Evolutionary conservation across 192 early-diverging fungal species (phyloP), one percentile per base, ranked within the genome.

Genomic region (Lobulomyces angularis): DNA sequence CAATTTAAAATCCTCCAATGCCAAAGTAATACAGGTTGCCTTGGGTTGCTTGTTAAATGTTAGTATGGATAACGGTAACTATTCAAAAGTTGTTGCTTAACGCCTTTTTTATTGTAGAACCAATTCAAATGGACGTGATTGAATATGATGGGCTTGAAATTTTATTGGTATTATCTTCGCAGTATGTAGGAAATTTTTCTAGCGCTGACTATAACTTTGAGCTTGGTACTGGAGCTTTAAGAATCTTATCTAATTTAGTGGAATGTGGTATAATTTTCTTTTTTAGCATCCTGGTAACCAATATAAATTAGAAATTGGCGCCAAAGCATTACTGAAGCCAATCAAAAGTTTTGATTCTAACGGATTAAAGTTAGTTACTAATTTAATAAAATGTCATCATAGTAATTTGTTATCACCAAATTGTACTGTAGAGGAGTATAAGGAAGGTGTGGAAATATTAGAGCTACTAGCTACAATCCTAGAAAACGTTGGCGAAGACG

Each of bases 21-120:
- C 26, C 19, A 23, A 27, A 2, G 22, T 69, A 16, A 18, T 69
- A 9, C 36, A 18, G 6, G 62, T 53, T 31, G 45, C 59, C 6
- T 59, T 55, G 21, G 61, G 62, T 1, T 58, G 56, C 3, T 33
- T 72, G 8, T 32, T 59, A 7, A 72, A 72, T 33, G 56, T 66
- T 26, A 59, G 45, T 35, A 72, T 72, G 69, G 69, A 72, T 40
- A 66, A 72, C 37, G 69, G 61, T 54, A 6, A 2, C 35, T 5
- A 3, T 31, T 22, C 25, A 33, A n/a, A 16, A 28, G 22, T 58
- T 53, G 7, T 51, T 36, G n/a, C n/a, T 37, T 52, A 32, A 3
- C 22, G 6, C 1, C 6, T 6, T 22, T 53, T 8, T 40, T 7
- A 8, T 31, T 37, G 6, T 5, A 65, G 64, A 69, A 38, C 58